Evolutionary conservation across 345 rosid genomes (phyloP), one percentile per base, ranked within the genome.

Genomic region (Citrus unshiu): DNA sequence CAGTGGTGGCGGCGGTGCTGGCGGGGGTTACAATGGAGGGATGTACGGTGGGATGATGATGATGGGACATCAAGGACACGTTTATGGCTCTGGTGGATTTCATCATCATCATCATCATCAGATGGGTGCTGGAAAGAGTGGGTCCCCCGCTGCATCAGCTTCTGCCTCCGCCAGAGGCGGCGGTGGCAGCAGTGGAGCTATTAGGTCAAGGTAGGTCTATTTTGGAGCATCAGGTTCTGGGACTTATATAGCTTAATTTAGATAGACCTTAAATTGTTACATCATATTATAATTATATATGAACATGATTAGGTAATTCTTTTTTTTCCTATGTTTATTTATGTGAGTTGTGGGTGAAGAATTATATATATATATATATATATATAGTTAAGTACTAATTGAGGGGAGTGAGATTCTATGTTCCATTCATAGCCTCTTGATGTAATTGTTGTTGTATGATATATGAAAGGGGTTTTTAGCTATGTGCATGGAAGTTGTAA

Each of bases 41-140:
- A 86, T 85, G 79, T 86, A 88, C 54, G 88, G 87, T 19, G 91
- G 91, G 75, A 83, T 88, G 85, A 84, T 86, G 85, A 82, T 84
- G 85, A 84, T 87, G 87, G 92, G 89, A 9, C 90, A 81, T 74
- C 85, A 81, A 59, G 87, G 90, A 67, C 87, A 89, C 72, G 82
- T 85, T 70, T 89, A 89, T 75, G 90, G 89, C 39, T 72, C 87
- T 18, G 86, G 86, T 39, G 90, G 87, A 73, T 83, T 54, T 37
- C 91, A 86, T 80, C 87, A 83, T n/a, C 35, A 34, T 34, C 35
- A 5, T 34, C 69, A 71, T 8, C 87, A 81, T 56, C 85, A 79
- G 64, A 75, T 81, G 83, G 73, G 84, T 40, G 74, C 74, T 2
- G 84, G 76, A 9, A 83, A 83, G 59, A 62, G 81, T 76, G 87